Conservation (phyloP, 106 monocot species). For the Narthecium ossifragum region DNA sequence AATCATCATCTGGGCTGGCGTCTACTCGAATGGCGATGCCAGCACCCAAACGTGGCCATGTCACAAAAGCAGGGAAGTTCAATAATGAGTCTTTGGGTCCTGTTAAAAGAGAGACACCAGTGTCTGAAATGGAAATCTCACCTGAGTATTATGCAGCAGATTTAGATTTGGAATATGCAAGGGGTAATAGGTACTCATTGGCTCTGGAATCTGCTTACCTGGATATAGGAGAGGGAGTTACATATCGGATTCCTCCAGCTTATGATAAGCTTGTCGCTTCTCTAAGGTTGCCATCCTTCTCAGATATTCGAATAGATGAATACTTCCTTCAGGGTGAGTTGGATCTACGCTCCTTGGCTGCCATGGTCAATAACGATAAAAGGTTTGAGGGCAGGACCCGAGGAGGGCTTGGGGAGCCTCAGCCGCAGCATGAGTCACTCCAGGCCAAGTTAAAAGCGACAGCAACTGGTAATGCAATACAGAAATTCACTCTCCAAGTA, state of each 20-base stretch:
- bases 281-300: slow-evolving; percentile 58
- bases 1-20: slow-evolving; percentile 23
- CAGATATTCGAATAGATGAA: slow-evolving; percentile 71
- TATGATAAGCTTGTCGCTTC: slow-evolving; percentile 69
- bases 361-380: slow-evolving; percentile 61
- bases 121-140: slow-evolving; percentile 31
- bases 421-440: slow-evolving; percentile 78
- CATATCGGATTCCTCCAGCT: slow-evolving; percentile 69
- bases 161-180: slow-evolving; percentile 35
- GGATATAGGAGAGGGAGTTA: slow-evolving; percentile 84
- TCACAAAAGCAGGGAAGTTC: slow-evolving; percentile 27
- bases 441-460: slow-evolving; percentile 69
- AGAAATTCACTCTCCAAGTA: slow-evolving; percentile 74
- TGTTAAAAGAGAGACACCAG: slow-evolving; percentile 30
- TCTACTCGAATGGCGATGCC: slow-evolving; percentile 19
- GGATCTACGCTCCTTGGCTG: slow-evolving; percentile 70
- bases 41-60: slow-evolving; percentile 24
- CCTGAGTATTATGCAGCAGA: slow-evolving; percentile 40
- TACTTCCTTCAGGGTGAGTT: slow-evolving; percentile 53
- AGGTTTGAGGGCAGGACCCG: slow-evolving; percentile 39
- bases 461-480: slow-evolving; percentile 33
- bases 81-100: slow-evolving; percentile 26
- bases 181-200: slow-evolving; percentile 28
- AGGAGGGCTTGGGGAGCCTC: slow-evolving; percentile 63
- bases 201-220: slow-evolving; percentile 57